These are phyloP conservation scores for Ilyonectria mors-panacis DNA, from an alignment of 2,329 filamentous ascomycete genomes.

Conservation along the genomic window DNA sequence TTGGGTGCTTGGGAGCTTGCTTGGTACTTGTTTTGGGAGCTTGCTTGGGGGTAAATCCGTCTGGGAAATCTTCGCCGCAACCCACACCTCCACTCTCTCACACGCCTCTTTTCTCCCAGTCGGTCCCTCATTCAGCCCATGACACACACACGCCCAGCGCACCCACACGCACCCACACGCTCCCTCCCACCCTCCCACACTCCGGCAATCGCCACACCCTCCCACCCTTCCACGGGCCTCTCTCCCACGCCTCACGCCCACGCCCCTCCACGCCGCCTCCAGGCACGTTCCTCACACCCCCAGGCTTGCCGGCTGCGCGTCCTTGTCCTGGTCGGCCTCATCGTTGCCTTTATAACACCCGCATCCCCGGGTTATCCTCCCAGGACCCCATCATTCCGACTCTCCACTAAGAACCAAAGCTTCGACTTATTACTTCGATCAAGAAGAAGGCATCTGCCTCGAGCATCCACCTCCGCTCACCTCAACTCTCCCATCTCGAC, in stretches of 20 bases:
- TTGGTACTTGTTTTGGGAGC: conserved; percentile 11
- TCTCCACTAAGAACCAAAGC: conserved; percentile 39
- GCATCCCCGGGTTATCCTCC: conserved; percentile 43
- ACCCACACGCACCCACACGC: background rate
- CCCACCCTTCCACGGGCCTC: conserved; percentile 28
- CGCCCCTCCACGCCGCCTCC: conserved; percentile 22
- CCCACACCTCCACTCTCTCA: conserved; percentile 25
- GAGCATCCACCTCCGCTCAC: conserved; percentile 30
- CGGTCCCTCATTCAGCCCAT: conserved; percentile 7
- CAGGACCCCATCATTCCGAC: conserved; percentile 35
- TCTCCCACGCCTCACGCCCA: conserved; percentile 18
- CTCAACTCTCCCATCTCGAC: conserved; percentile 32
- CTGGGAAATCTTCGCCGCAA: conserved; percentile 34
- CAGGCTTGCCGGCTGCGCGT: conserved; percentile 47
- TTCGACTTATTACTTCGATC: conserved; percentile 35
- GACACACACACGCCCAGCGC: background rate
- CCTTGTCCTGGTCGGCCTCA: conserved; percentile 40
- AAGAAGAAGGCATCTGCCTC: conserved; percentile 30
- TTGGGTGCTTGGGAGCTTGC: background rate
- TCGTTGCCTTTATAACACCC: conserved; percentile 46
- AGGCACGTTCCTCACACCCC: conserved; percentile 39
- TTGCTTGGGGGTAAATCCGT: conserved; percentile 25
- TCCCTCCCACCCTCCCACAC: conserved; percentile 19
- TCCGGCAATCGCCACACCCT: conserved; percentile 29
- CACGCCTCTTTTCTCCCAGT: conserved; percentile 9